Base-by-base conservation (phyloP, 371 early-diverging fungal species). In the Syncephalastrum racemosum region DNA sequence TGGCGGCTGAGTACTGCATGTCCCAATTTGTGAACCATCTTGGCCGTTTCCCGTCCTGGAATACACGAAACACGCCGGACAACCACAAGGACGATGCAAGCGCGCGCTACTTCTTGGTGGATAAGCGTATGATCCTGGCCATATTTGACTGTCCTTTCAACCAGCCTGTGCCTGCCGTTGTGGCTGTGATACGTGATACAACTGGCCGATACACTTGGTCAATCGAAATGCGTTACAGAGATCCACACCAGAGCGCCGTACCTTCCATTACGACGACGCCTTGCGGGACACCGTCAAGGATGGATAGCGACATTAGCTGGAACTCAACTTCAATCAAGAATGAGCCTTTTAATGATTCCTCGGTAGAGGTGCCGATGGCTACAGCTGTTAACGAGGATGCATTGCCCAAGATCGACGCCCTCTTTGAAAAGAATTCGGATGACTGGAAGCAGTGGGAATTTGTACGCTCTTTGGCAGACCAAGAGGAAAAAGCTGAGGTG, bases 1-100 rank as follows among this genome's bases (percentile, higher is more conserved):
- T 81, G 64, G 87, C 90, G 6, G 90, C 93, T 4, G 91, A 92
- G 45, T 76, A 82, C 54, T 87, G 85, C 22, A 79, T 92, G 84
- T 75, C 83, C 0, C 83, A 82, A 46, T 75, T 92, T 59, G 67
- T 84, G 46, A 87, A 87, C 53, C 86, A 87, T 22, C 63, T 90
- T 16, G 89, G 89, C 3, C 74, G 84, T 45, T 89, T 88, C 67
- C 81, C 86, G 7, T 76, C 85, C 4, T 77, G 73, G 65, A 73
- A 77, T 51, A 50, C 6, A 36, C 47, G 39, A 49, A 48, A 46
- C 46, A 56, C 56, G 22, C 40, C 51, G 47, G 41, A 64, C 44
- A 48, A 31, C 14, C 46, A 41, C 39, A 48, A 46, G 51, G 24
- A 23, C 27, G 24, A 60, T 42, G 54, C 54, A 60, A 19, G 51